Evolutionary conservation across 148 eudicot species (phyloP).

Genomic region (Rhododendron henanense): DNA sequence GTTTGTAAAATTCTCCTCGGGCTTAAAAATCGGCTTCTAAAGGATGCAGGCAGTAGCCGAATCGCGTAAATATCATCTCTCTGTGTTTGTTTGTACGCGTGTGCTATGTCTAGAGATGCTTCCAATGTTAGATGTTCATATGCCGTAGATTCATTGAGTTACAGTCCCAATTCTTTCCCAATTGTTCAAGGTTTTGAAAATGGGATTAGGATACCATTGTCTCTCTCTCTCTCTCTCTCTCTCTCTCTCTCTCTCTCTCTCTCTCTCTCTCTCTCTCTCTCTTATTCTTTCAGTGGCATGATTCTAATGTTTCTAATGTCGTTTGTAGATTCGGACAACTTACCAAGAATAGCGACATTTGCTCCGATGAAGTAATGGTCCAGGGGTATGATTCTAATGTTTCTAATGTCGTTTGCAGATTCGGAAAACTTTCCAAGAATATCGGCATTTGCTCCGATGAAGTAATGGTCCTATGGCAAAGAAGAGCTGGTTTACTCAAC

Average conservation of each 20-base stretch:
- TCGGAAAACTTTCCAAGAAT: background rate
- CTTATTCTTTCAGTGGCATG: background rate
- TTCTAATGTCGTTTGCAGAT: background rate
- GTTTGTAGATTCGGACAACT: background rate
- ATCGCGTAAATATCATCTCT: background rate
- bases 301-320: background rate
- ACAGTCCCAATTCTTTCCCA: no score
- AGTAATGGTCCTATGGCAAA: conserved; percentile 42
- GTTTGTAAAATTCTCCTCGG: background rate
- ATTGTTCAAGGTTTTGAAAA: no score
- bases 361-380: background rate
- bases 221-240: background rate
- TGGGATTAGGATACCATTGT: background rate
- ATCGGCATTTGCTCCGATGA: background rate
- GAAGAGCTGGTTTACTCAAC: conserved; percentile 51
- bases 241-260: background rate
- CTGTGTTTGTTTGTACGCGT: background rate
- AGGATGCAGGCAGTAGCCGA: background rate
- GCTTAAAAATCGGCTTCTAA: background rate
- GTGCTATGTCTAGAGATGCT: background rate
- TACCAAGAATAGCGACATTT: background rate
- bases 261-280: background rate
- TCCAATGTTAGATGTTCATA: background rate
- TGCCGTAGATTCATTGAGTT: background rate
- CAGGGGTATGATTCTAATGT: background rate